phyloP scores from a whole-genome alignment of 2,329 filamentous ascomycete species.

The Monilinia fructigena region DNA sequence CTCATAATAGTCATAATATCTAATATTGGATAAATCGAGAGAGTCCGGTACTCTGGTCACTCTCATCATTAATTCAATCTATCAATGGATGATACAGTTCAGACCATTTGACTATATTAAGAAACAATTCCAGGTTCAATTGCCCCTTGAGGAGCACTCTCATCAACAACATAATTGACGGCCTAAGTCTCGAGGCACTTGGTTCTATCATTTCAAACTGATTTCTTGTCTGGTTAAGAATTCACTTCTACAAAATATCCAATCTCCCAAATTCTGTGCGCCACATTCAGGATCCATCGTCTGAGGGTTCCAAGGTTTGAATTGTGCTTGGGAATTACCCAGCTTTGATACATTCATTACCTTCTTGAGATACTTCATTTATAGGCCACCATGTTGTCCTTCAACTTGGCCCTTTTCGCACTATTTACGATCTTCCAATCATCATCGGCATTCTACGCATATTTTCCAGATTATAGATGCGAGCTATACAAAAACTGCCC shows the following conservation, averaged over 20 bases:
- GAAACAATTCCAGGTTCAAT: neutral
- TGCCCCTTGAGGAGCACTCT: neutral
- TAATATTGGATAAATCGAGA: conserved; percentile 30
- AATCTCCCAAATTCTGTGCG: neutral
- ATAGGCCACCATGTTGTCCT: conserved; percentile 11
- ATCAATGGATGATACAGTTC: neutral
- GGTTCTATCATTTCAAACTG: neutral
- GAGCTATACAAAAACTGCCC: conserved; percentile 1
- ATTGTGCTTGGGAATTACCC: neutral
- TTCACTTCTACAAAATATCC: conserved; percentile 1
- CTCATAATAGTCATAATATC: conserved; percentile 32
- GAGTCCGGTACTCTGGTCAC: conserved; percentile 31
- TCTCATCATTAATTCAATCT: neutral
- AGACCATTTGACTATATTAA: neutral
- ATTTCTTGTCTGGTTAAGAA: neutral
- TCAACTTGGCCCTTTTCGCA: conserved; percentile 1
- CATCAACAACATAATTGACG: neutral
- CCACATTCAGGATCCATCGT: neutral
- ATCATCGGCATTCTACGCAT: conserved; percentile 35
- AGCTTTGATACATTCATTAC: neutral
- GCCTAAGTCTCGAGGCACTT: neutral
- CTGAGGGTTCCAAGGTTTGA: neutral
- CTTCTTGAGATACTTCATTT: neutral
- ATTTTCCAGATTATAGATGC: conserved; percentile 34
- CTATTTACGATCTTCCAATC: conserved; percentile 19